Conservation (phyloP, 202 grass and related monocot genomes). For the Eragrostis tef region DNA sequence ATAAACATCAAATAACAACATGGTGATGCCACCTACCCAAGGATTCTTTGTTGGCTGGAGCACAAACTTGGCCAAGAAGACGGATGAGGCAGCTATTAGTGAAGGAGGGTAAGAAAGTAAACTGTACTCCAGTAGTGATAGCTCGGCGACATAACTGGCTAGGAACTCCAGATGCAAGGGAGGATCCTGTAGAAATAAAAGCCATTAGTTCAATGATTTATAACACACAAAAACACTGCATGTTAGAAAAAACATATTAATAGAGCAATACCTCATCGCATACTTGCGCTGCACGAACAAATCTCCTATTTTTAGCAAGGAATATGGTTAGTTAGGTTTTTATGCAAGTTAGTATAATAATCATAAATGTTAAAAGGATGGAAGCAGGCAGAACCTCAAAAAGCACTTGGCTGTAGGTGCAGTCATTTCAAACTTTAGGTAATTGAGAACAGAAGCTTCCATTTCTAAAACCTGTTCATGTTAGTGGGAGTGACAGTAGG, state of each 20-base stretch:
- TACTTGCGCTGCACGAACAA: conserved; percentile 82
- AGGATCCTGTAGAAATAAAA: conserved; percentile 61
- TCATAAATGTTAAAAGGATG: conserved; percentile 6
- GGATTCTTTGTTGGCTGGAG: conserved; percentile 79
- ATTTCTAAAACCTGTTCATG: conserved; percentile 76
- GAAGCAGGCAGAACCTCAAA: conserved; percentile 61
- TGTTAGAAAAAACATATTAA: conserved; percentile 22
- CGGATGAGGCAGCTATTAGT: conserved; percentile 71
- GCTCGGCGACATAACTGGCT: conserved; percentile 77
- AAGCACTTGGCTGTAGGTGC: conserved; percentile 88
- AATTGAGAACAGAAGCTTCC: conserved; percentile 88
- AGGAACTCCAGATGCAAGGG: conserved; percentile 87
- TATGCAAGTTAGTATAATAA: background rate
- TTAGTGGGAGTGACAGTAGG: background rate
- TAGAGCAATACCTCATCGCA: conserved; percentile 64
- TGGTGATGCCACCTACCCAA: conserved; percentile 58
- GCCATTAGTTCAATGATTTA: conserved; percentile 17
- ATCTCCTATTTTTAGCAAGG: conserved; percentile 66
- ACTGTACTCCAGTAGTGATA: conserved; percentile 88
- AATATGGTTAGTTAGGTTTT: conserved; percentile 15
- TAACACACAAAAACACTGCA: background rate
- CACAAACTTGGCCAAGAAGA: conserved; percentile 90
- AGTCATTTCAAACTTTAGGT: conserved; percentile 93
- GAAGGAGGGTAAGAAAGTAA: conserved; percentile 86
- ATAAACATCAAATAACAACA: background rate